phyloP scores from a whole-genome alignment of 2,329 filamentous ascomycete genomes.

The Monosporascus sp. region DNA sequence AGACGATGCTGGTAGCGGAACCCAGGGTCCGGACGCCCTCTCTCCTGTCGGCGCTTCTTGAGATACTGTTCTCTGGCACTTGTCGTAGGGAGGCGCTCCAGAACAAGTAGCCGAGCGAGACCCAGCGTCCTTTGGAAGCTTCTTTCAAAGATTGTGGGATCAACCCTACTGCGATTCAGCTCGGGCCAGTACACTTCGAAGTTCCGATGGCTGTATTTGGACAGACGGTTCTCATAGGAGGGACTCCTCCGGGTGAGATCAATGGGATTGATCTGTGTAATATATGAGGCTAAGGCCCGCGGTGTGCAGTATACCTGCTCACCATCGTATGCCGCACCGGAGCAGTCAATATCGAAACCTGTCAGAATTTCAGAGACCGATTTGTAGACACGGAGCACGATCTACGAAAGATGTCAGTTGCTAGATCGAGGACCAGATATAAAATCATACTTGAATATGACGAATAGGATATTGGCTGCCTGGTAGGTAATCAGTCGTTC shows the following conservation, averaged over 20 bases:
- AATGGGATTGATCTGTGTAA: conserved; percentile 77
- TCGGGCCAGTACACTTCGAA: conserved; percentile 80
- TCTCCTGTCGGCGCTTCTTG: conserved; percentile 63
- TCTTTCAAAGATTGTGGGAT: conserved; percentile 82
- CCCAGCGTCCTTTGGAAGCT: conserved; percentile 72
- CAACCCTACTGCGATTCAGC: conserved; percentile 68
- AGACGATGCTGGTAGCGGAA: conserved; percentile 41
- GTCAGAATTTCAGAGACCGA: conserved; percentile 79
- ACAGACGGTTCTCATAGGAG: conserved; percentile 81
- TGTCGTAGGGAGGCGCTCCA: conserved; percentile 70
- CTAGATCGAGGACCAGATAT: conserved; percentile 4
- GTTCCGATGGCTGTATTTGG: conserved; percentile 77
- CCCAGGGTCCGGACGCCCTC: conserved; percentile 56
- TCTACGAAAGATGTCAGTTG: conserved; percentile 40
- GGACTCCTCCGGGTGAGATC: conserved; percentile 76
- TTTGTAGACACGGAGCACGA: conserved; percentile 81
- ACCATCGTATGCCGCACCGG: conserved; percentile 76
- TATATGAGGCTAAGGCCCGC: conserved; percentile 69
- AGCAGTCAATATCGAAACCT: conserved; percentile 84
- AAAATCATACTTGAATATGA: conserved; percentile 56
- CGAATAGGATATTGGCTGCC: conserved; percentile 77
- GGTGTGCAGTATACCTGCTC: conserved; percentile 75
- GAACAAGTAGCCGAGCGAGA: conserved; percentile 70
- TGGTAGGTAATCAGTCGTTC: conserved; percentile 12
- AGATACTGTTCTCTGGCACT: conserved; percentile 66